Evolutionary conservation across 345 rosid species (phyloP), one percentile per base, ranked within the genome.

Genomic region (Microthlaspi erraticum): DNA sequence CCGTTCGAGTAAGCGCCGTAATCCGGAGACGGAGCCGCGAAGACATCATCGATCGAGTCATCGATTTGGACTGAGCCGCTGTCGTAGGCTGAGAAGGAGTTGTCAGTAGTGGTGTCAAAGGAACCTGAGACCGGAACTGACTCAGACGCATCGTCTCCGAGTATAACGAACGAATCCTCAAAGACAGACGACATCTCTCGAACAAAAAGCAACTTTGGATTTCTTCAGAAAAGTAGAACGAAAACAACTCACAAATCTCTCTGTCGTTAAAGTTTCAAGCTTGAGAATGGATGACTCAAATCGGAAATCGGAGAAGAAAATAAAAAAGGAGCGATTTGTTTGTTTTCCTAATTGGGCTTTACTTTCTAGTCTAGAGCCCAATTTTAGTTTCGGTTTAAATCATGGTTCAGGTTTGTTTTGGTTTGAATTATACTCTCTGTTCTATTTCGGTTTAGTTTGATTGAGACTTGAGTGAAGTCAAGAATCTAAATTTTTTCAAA

Each of bases 111-210:
- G 42, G 70, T 73, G 38, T 79, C 88, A 60, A 79, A 77, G 19
- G 79, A 67, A 31, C 54, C 79, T 7, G 74, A 45, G 26, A 72
- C 70, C 0, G 62, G 78, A 44, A 48, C 75, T 0, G 90, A 71
- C 71, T 78, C 83, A 41, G 76, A 65, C 1, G 87, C 73, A 75
- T 81, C 83, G 16, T 73, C 82, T 13, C 58, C 71, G 72, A 62
- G 70, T 62, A 77, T 70, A 34, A 71, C 76, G 39, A 88, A 86
- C 7, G 84, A 70, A 32, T 83, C 80, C 3, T 75, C 68, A 61
- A 70, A 80, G 2, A 64, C 48, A 48, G 92, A 81, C 90, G 92
- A 81, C 90, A 87, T 85, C 55, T 70, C 54, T 34, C 18, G 11
- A 52, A 71, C 64, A 59, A 73, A 57, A 67, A 38, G 49, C 9